Evolutionary conservation across 2,329 filamentous ascomycete genomes (phyloP), one percentile per base, ranked within the genome.

Genomic region (Dactylellina haptotyla): DNA sequence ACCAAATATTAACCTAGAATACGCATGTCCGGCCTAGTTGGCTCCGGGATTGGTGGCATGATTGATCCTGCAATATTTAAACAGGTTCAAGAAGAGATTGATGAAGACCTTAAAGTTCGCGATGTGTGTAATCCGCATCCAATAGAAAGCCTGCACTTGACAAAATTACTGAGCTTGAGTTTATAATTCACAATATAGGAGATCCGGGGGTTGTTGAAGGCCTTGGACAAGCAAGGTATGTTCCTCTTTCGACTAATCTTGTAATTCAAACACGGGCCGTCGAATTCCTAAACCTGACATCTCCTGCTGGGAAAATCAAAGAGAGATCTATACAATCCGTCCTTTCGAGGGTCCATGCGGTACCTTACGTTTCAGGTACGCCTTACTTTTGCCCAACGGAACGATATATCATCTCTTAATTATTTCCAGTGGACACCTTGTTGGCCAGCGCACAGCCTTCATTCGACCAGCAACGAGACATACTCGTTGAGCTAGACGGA

Each of bases 271-370:
- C 5, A 0, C 12, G 8, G 34, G n/a, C n/a, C 30, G 10, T 28
- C 34, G 66, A 25, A 51, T 3, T 12, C 16, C 4, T 41, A 20
- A 28, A 10, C 39, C 57, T 5, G 20, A 5, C 30, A 41, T 53
- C 4, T 18, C 23, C 41, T 5, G 20, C 32, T n/a, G 45, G 61
- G 43, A 61, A 50, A 41, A 63, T 3, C 45, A 12, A 67, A 86
- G 90, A 91, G 76, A 88, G 91, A 78, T 88, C 88, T 75, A 89
- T 90, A 20, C 91, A 94, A 79, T 92, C 93, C 46, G 86, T 93
- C 61, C 87, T 98, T 56, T 95, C 94, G 37, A 86, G 92, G 79
- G 92, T 95, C 54, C 95, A 99, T 82, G 95, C 93, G 1, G 97
- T 93, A 3, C 89, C 92, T 10, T 86, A 88, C 23, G 80, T 83